These are phyloP conservation scores for Phytopythium mirpurense DNA, from an alignment of 352 stramenopile genomes.

Conservation along the genomic window DNA sequence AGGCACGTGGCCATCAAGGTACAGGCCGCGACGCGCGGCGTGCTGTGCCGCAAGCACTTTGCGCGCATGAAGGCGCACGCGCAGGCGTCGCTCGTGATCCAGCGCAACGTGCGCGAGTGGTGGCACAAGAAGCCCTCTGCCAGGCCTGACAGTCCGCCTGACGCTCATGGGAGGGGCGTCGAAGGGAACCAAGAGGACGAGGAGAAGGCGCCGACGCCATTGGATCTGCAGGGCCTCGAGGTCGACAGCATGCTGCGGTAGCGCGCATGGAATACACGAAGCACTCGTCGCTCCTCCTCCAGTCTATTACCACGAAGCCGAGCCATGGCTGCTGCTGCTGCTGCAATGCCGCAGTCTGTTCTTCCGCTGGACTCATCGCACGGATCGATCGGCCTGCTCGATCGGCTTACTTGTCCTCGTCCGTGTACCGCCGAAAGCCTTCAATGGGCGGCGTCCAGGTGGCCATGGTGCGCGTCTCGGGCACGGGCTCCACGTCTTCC, in stretches of 20 bases:
- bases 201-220: not conserved
- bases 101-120: slow-evolving; percentile 83
- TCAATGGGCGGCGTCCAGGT: slow-evolving; percentile 87
- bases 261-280: not conserved
- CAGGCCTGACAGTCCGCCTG: not conserved
- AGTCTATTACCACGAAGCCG: slow-evolving; percentile 6
- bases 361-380: not conserved
- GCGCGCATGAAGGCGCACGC: slow-evolving; percentile 81
- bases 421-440: slow-evolving; percentile 79
- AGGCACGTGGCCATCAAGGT: slow-evolving; percentile 86
- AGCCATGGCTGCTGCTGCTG: no score
- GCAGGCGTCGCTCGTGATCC: slow-evolving; percentile 79
- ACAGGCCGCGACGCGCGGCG: slow-evolving; percentile 74
- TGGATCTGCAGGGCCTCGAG: not conserved
- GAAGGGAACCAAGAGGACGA: not conserved
- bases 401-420: slow-evolving; percentile 23
- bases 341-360: no score
- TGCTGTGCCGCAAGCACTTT: slow-evolving; percentile 85
- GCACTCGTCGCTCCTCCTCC: not conserved
- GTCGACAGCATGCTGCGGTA: not conserved
- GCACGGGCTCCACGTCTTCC: slow-evolving; percentile 49
- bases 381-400: not conserved
- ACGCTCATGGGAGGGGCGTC: not conserved
- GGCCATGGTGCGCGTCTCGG: slow-evolving; percentile 66
- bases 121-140: slow-evolving; percentile 55